Evolutionary conservation across 2,329 filamentous ascomycete species (phyloP).

Genomic region (Lachnellula arida): DNA sequence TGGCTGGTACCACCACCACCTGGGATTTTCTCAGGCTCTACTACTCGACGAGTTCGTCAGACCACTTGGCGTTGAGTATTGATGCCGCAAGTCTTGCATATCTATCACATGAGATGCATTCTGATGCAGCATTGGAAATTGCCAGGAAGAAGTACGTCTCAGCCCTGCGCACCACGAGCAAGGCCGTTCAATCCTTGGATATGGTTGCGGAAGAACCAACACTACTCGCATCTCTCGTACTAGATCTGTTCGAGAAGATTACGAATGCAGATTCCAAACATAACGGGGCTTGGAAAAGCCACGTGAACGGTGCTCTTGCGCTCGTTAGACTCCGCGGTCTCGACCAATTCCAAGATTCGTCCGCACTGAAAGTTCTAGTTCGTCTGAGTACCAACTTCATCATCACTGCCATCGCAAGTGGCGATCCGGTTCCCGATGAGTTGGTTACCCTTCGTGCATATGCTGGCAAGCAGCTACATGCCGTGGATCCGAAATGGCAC

Average conservation of each 20-base stretch:
- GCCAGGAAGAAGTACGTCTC: slow-evolving; percentile 9
- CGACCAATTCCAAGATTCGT: background rate
- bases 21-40: slow-evolving; percentile 14
- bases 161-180: slow-evolving; percentile 5
- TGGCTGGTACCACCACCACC: slow-evolving; percentile 2
- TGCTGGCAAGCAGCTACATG: background rate
- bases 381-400: background rate
- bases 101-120: slow-evolving; percentile 9
- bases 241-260: slow-evolving; percentile 19
- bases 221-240: slow-evolving; percentile 10
- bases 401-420: background rate
- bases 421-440: background rate
- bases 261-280: background rate
- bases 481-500: background rate
- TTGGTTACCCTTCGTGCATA: background rate
- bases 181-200: slow-evolving; percentile 3
- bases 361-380: background rate
- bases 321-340: slow-evolving; percentile 14
- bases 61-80: slow-evolving; percentile 8
- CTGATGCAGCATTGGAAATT: background rate
- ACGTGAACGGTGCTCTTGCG: slow-evolving; percentile 16
- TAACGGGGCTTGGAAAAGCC: slow-evolving; percentile 10
- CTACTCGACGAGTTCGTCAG: background rate
- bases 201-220: slow-evolving; percentile 5
- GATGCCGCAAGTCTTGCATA: slow-evolving; percentile 20